These are phyloP conservation scores for Gremmenia infestans DNA, from an alignment of 2,329 filamentous ascomycete species.

Conservation along the genomic window DNA sequence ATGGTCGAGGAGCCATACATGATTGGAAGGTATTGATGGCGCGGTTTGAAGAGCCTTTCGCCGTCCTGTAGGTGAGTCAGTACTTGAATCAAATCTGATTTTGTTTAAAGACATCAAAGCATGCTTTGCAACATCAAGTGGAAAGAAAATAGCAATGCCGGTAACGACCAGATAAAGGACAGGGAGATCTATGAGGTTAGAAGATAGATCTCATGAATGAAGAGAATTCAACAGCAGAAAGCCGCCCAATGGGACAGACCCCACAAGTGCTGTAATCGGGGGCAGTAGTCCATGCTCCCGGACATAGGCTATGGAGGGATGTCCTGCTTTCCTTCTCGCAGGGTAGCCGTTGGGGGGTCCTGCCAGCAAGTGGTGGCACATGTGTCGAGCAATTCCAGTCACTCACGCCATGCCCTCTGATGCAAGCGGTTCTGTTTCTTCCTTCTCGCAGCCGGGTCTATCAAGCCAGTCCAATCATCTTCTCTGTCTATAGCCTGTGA, in stretches of 20 bases:
- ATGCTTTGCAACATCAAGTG: background rate
- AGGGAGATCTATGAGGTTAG: too few relatives aligned
- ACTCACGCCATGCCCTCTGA: conserved; percentile 27
- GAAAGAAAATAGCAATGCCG: background rate
- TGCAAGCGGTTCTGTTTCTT: conserved; percentile 21
- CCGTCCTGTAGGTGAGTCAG: background rate
- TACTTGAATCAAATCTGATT: background rate
- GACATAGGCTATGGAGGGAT: too few relatives aligned
- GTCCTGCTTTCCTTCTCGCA: too few relatives aligned
- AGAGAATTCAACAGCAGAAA: too few relatives aligned
- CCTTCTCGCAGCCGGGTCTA: conserved; percentile 22
- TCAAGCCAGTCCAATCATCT: conserved; percentile 32
- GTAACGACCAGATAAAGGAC: too few relatives aligned
- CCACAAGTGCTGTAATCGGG: too few relatives aligned
- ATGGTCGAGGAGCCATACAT: background rate
- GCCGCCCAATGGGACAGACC: too few relatives aligned
- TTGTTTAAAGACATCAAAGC: background rate
- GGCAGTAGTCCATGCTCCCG: too few relatives aligned
- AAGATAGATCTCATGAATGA: too few relatives aligned
- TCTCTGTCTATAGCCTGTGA: conserved; percentile 4
- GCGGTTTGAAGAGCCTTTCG: background rate
- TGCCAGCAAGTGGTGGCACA: too few relatives aligned
- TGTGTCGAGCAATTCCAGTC: background rate
- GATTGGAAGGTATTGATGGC: background rate
- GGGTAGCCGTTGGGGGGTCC: too few relatives aligned